Conservation (phyloP, 2,329 filamentous ascomycete species). For the Hypoxylon rubiginosum region DNA sequence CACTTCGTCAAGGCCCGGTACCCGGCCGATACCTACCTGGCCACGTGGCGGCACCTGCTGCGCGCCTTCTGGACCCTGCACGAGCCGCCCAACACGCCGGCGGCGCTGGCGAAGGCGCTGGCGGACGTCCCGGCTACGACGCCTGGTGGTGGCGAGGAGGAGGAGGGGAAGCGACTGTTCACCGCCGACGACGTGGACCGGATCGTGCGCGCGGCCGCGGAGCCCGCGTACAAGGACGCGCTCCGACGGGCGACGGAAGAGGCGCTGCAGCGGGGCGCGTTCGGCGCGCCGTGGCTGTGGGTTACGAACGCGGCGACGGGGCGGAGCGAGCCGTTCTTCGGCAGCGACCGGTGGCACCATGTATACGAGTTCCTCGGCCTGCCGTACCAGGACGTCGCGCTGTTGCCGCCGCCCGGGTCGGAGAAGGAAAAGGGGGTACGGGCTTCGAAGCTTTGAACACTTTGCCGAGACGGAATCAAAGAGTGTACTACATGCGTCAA, state of each 20-base stretch:
- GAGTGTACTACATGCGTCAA: background rate
- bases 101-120: constrained; percentile 36
- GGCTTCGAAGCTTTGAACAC: constrained; percentile 53
- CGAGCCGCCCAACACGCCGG: constrained; percentile 39
- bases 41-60: constrained; percentile 68
- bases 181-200: constrained; percentile 63
- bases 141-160: constrained; percentile 4
- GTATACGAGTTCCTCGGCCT: constrained; percentile 76
- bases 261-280: constrained; percentile 76
- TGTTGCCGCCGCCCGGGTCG: constrained; percentile 51
- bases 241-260: constrained; percentile 71
- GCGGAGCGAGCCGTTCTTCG: constrained; percentile 78
- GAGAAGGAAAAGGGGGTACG: constrained; percentile 23
- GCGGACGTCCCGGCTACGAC: constrained; percentile 25
- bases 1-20: constrained; percentile 74
- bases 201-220: constrained; percentile 67
- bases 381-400: constrained; percentile 67
- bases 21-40: constrained; percentile 63
- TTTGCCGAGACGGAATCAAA: background rate
- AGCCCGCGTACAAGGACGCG: constrained; percentile 59
- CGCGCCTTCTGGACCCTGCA: constrained; percentile 68
- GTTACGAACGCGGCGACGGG: constrained; percentile 72
- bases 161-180: constrained; percentile 59
- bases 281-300: constrained; percentile 83
- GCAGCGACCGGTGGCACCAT: constrained; percentile 79